Percentiles rank a stretch among this genome's conserved stretches.
Conservation (phyloP, 352 stramenopile genomes). For the Salisapilia sapeloensis region DNA sequence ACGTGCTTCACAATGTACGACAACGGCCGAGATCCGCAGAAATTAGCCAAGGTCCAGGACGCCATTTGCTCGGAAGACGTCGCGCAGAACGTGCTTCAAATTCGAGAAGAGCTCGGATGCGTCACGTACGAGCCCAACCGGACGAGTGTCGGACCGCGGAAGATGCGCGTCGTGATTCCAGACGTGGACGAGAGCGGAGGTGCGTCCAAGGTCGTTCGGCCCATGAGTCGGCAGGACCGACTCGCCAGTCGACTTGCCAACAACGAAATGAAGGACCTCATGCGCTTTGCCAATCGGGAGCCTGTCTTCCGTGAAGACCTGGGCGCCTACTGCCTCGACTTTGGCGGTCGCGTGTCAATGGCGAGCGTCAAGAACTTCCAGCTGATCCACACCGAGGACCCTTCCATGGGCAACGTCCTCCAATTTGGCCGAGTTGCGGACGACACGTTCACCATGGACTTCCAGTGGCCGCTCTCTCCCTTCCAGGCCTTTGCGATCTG, state of each 20-base stretch:
- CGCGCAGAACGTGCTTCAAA: slow-evolving; percentile 72
- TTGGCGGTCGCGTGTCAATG: slow-evolving; percentile 68
- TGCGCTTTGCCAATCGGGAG: slow-evolving; percentile 78
- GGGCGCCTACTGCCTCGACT: slow-evolving; percentile 76
- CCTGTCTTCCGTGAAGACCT: slow-evolving; percentile 76
- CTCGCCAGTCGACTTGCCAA: slow-evolving; percentile 52
- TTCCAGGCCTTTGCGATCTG: slow-evolving; percentile 82
- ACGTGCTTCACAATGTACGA: slow-evolving; percentile 80
- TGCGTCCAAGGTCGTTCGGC: slow-evolving; percentile 65
- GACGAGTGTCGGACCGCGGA: slow-evolving; percentile 67
- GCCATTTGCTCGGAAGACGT: slow-evolving; percentile 47
- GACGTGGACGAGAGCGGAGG: slow-evolving; percentile 67
- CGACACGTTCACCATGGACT: slow-evolving; percentile 86
- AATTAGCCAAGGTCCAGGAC: slow-evolving; percentile 77
- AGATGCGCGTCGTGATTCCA: slow-evolving; percentile 74
- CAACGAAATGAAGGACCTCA: slow-evolving; percentile 65
- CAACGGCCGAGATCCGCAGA: slow-evolving; percentile 77
- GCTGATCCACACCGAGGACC: slow-evolving; percentile 68
- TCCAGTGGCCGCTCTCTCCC: slow-evolving; percentile 74
- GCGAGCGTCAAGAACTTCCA: slow-evolving; percentile 84
- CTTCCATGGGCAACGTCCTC: slow-evolving; percentile 73
- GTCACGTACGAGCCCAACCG: slow-evolving; percentile 79
- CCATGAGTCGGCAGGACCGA: slow-evolving; percentile 72
- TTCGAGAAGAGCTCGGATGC: slow-evolving; percentile 69
- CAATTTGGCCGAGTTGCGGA: slow-evolving; percentile 81